Base-by-base conservation (phyloP, 305 asterid genomes). In the Rubia tinctorum region DNA sequence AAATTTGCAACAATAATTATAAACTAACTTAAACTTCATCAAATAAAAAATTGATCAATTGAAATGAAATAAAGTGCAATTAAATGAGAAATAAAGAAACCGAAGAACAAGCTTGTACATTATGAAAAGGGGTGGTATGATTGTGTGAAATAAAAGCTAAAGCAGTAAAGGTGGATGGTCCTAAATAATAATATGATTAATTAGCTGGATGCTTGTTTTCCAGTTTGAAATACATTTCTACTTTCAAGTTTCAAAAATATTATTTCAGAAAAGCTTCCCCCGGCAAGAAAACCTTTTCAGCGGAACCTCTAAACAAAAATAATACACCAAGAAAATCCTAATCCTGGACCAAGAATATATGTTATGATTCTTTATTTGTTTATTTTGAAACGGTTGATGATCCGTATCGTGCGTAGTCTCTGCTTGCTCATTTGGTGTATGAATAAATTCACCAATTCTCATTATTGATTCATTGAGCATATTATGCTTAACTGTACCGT, bases 271-370 rank as follows among this genome's bases (percentile, higher is more conserved):
- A 79, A 14, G 73, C 66, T 59, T 20, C 34, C 18, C 62, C 43
- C 18, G 17, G 39, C 34, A 25, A 1, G 53, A 25, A n/a, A n/a
- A n/a, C 73, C 23, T 66, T 75, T 56, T 25, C 34, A 14, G 27
- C 44, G 3, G 61, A 74, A 56, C 58, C 59, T 69, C 47, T 63
- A 69, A 15, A 20, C 43, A 17, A 63, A 43, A 34, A 59, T 71
- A 75, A 62, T 13, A 58, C 61, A 61, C 49, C 45, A 51, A 71
- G 58, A 72, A 71, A 72, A 68, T 72, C 71, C 66, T n/a, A n/a
- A n/a, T n/a, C n/a, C n/a, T 20, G 13, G 63, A 51, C 27, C 4
- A 7, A 74, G 59, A 67, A 42, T 55, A 42, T 23, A 64, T 64
- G 39, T 61, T 25, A 61, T 30, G 37, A 25, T n/a, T 58, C 64